Conservation (phyloP, 495 filamentous ascomycete genomes). For the Rhizodiscina lignyota region DNA sequence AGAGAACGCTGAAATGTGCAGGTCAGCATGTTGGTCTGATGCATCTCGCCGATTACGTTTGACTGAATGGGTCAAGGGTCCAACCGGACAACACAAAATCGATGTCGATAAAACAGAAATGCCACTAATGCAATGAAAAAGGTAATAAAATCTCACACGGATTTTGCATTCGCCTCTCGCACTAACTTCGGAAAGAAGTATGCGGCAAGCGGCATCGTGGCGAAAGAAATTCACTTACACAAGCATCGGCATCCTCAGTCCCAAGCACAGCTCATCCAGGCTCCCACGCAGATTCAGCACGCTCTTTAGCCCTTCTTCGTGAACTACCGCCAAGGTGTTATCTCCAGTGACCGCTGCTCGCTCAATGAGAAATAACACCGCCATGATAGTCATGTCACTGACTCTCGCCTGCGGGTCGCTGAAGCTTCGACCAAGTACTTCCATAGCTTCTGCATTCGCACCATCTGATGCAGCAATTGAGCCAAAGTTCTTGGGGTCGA, state of each 20-base stretch:
- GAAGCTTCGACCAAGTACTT: no score
- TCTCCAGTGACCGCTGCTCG: background rate
- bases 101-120: no score
- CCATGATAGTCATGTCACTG: constrained; percentile 9
- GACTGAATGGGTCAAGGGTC: no score
- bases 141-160: no score
- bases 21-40: no score
- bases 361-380: constrained; percentile 17
- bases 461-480: background rate
- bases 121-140: no score
- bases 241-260: background rate
- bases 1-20: no score
- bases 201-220: no score
- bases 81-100: no score
- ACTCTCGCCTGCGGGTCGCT: background rate
- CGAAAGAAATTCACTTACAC: background rate
- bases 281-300: background rate
- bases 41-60: no score
- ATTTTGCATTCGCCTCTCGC: no score
- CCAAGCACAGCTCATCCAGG: background rate
- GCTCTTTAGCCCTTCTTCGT: background rate
- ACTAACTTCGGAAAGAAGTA: no score
- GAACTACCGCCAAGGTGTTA: background rate
- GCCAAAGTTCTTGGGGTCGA: background rate
- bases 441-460: background rate